Base-by-base conservation (phyloP, 2,329 filamentous ascomycete species). In the Mariannaea elegans region DNA sequence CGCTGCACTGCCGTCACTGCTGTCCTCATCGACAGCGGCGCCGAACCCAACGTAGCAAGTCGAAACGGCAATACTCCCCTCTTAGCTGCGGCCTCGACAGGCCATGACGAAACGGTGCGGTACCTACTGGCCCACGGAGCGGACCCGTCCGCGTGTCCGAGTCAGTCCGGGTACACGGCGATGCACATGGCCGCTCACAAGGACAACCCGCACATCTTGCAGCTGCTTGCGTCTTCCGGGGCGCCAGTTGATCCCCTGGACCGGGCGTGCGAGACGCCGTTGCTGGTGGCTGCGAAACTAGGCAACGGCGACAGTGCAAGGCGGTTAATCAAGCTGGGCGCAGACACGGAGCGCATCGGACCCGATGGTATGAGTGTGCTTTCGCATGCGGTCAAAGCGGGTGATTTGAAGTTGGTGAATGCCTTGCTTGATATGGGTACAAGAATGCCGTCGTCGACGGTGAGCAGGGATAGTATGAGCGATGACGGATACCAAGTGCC, bases 141-240 rank as follows among this genome's bases (percentile, higher is more conserved):
- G 13, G 66, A 71, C 39, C 63, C 66, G 23, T 63, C 69, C 7
- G 57, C 55, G 12, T 59, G 54, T 7, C 66, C 67, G 38, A 59
- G 63, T 14, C 62, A 65, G 23, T 71, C 66, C 23, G 69, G 69
- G 14, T 71, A 71, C 27, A 65, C 69, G 24, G 61, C 69, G 10
- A 70, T 71, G 66, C 69, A 71, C 29, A 71, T 71, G 69, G 69
- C 69, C 13, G 69, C 69, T 7, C 69, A 71, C 50, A 71, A 70
- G 44, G 61, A 71, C 52, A 71, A 67, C 13, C 66, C 66, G 19
- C 55, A 61, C 13, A 65, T 71, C 18, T 41, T 71, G 24, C 63
- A 61, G n/a, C 61, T 71, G 12, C 54, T 71, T 16, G 59, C 48
- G 32, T 64, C 63, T n/a, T 66, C 54, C 7, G 67, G 68, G 14